Evolutionary conservation across 345 rosid species (phyloP).

Genomic region (Zanthoxylum bungeanum): DNA sequence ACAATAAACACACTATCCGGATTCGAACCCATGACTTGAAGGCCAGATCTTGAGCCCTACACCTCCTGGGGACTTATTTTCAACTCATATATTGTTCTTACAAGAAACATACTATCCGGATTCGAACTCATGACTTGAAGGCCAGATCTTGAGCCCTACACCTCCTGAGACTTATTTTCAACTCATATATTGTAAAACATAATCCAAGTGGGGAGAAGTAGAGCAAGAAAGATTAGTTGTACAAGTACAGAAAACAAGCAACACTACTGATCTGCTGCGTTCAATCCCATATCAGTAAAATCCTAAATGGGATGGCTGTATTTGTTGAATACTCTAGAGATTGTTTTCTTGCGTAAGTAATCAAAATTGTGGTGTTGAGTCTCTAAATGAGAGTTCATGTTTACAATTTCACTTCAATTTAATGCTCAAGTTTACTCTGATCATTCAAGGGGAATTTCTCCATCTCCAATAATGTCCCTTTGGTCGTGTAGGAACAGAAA

Average conservation of each 20-base stretch:
- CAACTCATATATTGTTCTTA: no score
- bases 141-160: no score
- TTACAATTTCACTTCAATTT: not conserved
- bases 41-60: no score
- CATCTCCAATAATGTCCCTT: not conserved
- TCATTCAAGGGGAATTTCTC: not conserved
- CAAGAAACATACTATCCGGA: no score
- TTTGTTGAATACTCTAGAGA: not conserved
- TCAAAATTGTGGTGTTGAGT: not conserved
- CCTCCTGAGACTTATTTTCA: no score
- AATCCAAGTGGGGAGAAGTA: no score
- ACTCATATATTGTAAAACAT: not conserved
- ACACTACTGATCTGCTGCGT: not conserved
- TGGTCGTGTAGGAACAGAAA: not conserved
- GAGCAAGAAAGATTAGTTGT: not conserved
- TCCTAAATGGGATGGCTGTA: not conserved
- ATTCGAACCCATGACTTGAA: no score
- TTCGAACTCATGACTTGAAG: no score
- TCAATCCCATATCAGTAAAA: not conserved
- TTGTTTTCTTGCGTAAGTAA: not conserved
- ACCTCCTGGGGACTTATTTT: no score
- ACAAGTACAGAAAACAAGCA: not conserved
- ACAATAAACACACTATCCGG: no score
- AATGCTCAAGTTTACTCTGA: not conserved
- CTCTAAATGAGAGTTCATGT: not conserved